Percentiles rank a stretch among this genome's conserved stretches.
Evolutionary conservation across 208 protist species (phyloP).

Genomic region (Acanthamoeba healyi): DNA sequence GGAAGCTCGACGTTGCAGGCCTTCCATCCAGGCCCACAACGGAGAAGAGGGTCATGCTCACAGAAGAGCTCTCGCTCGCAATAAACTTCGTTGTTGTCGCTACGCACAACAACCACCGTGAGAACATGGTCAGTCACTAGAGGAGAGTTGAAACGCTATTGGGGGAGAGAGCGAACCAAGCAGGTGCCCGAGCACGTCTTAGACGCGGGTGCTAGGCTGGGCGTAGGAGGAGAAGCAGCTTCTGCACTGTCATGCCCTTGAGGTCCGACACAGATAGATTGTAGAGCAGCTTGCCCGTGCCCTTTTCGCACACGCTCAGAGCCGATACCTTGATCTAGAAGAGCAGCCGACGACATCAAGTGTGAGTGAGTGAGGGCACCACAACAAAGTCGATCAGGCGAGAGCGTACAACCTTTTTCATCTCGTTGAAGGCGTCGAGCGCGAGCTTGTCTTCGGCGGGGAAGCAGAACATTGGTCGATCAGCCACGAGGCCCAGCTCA

Average conservation of each 20-base stretch:
- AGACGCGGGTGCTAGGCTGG: background rate
- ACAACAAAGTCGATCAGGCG: too few species aligned
- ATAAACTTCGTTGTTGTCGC: too few species aligned
- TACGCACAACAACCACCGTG: too few species aligned
- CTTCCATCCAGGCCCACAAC: background rate
- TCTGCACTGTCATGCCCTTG: conserved; percentile 55
- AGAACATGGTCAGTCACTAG: too few species aligned
- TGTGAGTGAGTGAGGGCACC: too few species aligned
- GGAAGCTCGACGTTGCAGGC: background rate
- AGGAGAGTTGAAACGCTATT: too few species aligned
- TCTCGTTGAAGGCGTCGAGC: conserved; percentile 14
- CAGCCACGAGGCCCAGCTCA: conserved; percentile 8
- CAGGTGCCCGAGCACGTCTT: conserved; percentile 27
- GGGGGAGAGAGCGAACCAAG: background rate
- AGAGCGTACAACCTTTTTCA: background rate
- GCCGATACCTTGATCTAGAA: conserved; percentile 1
- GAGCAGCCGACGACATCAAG: background rate
- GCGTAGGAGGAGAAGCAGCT: conserved; percentile 33
- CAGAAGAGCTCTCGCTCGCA: too few species aligned
- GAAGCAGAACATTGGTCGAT: background rate
- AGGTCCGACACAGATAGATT: conserved; percentile 47
- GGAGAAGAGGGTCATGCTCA: background rate
- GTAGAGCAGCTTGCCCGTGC: conserved; percentile 64
- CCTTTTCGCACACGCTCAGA: conserved; percentile 8
- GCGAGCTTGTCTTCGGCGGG: background rate